phyloP scores from a whole-genome alignment of 495 filamentous ascomycete genomes.

The Annulohypoxylon bovei region DNA sequence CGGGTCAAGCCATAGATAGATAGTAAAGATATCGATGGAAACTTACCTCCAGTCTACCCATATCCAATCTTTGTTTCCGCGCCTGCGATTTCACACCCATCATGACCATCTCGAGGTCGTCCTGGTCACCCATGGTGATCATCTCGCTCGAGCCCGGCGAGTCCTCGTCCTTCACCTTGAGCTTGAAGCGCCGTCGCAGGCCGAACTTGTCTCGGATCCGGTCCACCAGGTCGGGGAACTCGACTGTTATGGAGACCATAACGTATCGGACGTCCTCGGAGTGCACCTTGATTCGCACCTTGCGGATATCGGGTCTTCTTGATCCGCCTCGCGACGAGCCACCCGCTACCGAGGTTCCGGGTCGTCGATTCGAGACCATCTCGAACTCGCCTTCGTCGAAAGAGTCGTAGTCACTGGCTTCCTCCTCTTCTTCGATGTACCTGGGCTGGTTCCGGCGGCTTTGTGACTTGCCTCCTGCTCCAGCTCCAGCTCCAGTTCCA shows the following conservation, averaged over 20 bases:
- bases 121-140: conserved; percentile 96
- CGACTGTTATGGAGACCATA: conserved; percentile 78
- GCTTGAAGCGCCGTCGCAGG: conserved; percentile 73
- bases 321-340: conserved; percentile 54
- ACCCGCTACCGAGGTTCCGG: conserved; percentile 54
- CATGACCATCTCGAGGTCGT: conserved; percentile 91
- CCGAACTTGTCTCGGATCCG: conserved; percentile 87
- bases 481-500: conserved; percentile 44
- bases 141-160: conserved; percentile 76
- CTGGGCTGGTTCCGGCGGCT: conserved; percentile 59
- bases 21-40: not conserved
- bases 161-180: conserved; percentile 87
- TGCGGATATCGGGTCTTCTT: conserved; percentile 59
- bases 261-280: conserved; percentile 93
- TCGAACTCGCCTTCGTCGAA: conserved; percentile 85
- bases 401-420: conserved; percentile 73
- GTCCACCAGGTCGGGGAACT: conserved; percentile 77
- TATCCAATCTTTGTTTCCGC: conserved; percentile 76
- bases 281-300: conserved; percentile 92
- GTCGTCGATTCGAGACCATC: conserved; percentile 67
- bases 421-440: conserved; percentile 77
- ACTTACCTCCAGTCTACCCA: conserved; percentile 96
- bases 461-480: conserved; percentile 44
- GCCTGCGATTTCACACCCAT: conserved; percentile 71
- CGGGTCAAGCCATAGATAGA: not conserved